Base-by-base conservation (phyloP, 208 protist genomes). In the Strigomonas galati region DNA sequence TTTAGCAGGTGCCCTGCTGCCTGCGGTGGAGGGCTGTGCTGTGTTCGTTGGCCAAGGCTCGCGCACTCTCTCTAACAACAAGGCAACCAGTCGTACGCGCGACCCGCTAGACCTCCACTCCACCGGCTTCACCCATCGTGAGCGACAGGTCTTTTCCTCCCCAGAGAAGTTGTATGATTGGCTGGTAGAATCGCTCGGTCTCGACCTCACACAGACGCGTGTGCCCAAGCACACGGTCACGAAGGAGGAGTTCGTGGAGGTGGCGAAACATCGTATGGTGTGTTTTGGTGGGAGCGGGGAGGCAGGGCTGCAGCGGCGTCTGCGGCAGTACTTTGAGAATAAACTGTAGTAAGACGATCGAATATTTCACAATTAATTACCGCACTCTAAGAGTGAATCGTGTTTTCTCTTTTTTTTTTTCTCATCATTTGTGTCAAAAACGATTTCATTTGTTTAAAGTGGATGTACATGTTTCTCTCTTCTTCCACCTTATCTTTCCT, bases 371-470 rank as follows among this genome's bases (percentile, higher is more conserved):
- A 10, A 10, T 40, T 4, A 14, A 40, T 4, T 10, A 10, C 35
- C 35, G 35, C 35, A 40, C 35, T 14, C 35, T 40, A 40, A 31
- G 4, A 55, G 31, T 59, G 30, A 4, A 17, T 23, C 21, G 28
- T 55, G 10, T 53, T 21, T 24, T 37, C 46, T 52, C 24, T 30
- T 48, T 58, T 30, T 59, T 35, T 32, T 26, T 46, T 17, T 51
- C 53, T 57, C 49, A 32, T 58, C 4, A 46, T 46, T 40, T 30
- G 2, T 27, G 26, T 55, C 58, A 49, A 49, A 49, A 21, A 49
- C 19, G 19, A 49, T 49, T 49, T 49, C 43, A 49, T 49, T 49
- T 49, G 15, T 49, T 14, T 49, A 49, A 49, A 49, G 14, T n/a
- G n/a, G n/a, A n/a, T n/a, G n/a, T n/a, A n/a, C n/a, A n/a, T n/a